Evolutionary conservation across 192 early-diverging fungal genomes (phyloP), one percentile per base, ranked within the genome.

Genomic region (Coemansia sp.): DNA sequence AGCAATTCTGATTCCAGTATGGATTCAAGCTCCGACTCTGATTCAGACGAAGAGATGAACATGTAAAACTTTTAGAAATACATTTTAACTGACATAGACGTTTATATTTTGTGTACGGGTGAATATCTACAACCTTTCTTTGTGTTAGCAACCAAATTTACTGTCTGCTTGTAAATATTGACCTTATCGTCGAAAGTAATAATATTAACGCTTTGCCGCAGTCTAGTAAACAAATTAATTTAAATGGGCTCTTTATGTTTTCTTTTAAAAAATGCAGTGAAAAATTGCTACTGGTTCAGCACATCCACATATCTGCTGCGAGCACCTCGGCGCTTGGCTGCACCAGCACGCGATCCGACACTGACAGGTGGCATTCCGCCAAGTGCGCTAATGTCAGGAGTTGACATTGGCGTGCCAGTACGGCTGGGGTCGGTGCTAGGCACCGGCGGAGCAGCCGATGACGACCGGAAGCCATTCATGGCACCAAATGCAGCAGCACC

Each of bases 301-400:
- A 82, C 44, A 58, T 85, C 82, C 14, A 85, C 84, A 26, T 85
- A 85, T 54, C 77, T 76, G 31, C 74, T 54, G 31, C 84, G 77
- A 10, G 74, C 82, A 9, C 68, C 65, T 28, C 77, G 77, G 11
- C 77, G 77, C 59, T 65, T 69, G 8, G 59, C 50, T 15, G 52
- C 56, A 22, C 59, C 55, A n/a, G 31, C 60, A 15, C 55, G 73
- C 10, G 59, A 58, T 3, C 65, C 67, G 19, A 49, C 5, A 22
- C 57, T 66, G 10, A 49, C 54, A 38, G 77, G 61, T 12, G 26
- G 52, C 52, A 28, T 23, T 19, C 64, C 15, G 71, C 52, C 11
- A 42, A 49, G 50, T 17, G 58, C 28, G 0, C 69, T 10, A 17
- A 26, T 31, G 26, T 60, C 65, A 1, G 64, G 49, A 10, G 58